Percentiles rank a stretch among this genome's conserved stretches.
Conservation (phyloP, 2,329 filamentous ascomycete genomes). For the Ophiostoma sp. region DNA sequence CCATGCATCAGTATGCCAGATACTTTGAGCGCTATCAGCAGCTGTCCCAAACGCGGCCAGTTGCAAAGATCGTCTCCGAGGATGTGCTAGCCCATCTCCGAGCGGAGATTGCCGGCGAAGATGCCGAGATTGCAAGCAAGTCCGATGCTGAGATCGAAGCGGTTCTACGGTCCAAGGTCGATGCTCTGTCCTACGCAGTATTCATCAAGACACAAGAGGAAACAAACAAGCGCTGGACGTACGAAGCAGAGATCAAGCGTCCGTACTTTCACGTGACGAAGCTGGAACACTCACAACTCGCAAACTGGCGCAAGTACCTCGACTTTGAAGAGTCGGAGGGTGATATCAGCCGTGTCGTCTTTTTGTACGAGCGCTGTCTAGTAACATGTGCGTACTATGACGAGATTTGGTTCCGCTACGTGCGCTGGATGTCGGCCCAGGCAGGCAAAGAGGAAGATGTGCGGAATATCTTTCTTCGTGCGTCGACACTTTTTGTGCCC, state of each 20-base stretch:
- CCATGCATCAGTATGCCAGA: conserved; percentile 90
- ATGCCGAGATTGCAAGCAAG: conserved; percentile 44
- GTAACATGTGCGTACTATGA: conserved; percentile 93
- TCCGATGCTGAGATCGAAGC: conserved; percentile 75
- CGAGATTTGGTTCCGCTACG: conserved; percentile 97
- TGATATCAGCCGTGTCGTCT: conserved; percentile 66
- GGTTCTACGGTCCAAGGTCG: conserved; percentile 73
- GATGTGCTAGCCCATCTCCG: conserved; percentile 64
- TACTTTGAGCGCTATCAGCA: conserved; percentile 90
- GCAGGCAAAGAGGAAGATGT: conserved; percentile 79
- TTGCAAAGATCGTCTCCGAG: conserved; percentile 64
- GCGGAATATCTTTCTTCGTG: conserved; percentile 84
- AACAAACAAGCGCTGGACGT: conserved; percentile 89
- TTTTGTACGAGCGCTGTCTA: conserved; percentile 88
- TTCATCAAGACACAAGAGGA: conserved; percentile 80
- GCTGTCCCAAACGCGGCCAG: conserved; percentile 64
- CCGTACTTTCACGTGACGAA: conserved; percentile 97
- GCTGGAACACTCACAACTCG: conserved; percentile 75
- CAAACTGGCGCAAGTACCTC: conserved; percentile 92
- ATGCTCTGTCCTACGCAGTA: conserved; percentile 71
- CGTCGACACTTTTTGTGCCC: conserved; percentile 77
- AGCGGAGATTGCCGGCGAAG: conserved; percentile 60
- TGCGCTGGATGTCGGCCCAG: conserved; percentile 84
- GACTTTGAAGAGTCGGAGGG: conserved; percentile 90
- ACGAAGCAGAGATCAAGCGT: conserved; percentile 88